Percentiles rank a stretch among this genome's conserved stretches.
These are phyloP conservation scores for Mucor saturninus DNA, from an alignment of 371 early-diverging fungal genomes.

Conservation along the genomic window DNA sequence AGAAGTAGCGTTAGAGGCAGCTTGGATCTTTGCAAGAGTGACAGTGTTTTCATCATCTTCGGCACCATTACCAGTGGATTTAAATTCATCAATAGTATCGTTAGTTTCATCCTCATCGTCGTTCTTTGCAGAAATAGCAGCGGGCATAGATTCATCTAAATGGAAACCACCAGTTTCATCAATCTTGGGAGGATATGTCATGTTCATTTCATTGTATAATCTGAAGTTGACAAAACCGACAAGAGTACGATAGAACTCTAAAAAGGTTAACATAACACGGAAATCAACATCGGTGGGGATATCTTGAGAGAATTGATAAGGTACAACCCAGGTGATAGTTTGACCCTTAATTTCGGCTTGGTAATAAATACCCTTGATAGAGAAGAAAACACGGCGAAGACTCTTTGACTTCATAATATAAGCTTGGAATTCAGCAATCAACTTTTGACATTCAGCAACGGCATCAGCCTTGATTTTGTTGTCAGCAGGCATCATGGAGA, in stretches of 20 bases:
- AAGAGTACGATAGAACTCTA: constrained; percentile 93
- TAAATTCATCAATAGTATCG: constrained; percentile 53
- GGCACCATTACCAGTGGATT: constrained; percentile 31
- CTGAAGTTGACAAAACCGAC: constrained; percentile 96
- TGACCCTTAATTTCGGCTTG: constrained; percentile 96
- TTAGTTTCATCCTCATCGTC: constrained; percentile 43
- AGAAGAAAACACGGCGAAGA: constrained; percentile 89
- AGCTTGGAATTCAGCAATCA: constrained; percentile 90
- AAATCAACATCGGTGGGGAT: constrained; percentile 96
- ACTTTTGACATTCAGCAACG: constrained; percentile 78
- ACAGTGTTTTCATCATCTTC: constrained; percentile 49
- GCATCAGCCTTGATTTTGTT: constrained; percentile 66
- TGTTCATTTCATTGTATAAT: constrained; percentile 84
- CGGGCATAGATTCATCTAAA: constrained; percentile 62
- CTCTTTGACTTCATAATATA: constrained; percentile 82
- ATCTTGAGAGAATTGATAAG: constrained; percentile 91
- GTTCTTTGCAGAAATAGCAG: constrained; percentile 5
- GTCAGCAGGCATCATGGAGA: constrained; percentile 86
- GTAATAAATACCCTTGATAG: constrained; percentile 98
- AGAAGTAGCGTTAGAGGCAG: constrained; percentile 55
- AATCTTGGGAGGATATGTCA: constrained; percentile 88
- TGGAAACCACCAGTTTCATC: constrained; percentile 81
- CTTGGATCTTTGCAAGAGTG: constrained; percentile 62
- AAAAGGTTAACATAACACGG: constrained; percentile 95
- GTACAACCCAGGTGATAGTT: constrained; percentile 93